Evolutionary conservation across 2,329 filamentous ascomycete species (phyloP), one percentile per base, ranked within the genome.

Genomic region (Tothia fuscella): DNA sequence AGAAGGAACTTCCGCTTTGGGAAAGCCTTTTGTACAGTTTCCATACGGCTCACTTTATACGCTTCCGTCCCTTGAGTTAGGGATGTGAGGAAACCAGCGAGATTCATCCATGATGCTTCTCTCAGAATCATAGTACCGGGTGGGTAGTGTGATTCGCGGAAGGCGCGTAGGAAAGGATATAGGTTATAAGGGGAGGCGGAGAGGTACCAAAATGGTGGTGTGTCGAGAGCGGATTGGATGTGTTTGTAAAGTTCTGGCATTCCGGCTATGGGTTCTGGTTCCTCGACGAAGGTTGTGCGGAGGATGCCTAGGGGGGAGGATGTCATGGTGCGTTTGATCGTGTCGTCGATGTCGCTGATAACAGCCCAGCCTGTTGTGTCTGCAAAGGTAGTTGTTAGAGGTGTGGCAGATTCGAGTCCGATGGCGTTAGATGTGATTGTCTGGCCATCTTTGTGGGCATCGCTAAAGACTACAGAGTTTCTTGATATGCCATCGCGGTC

Each of bases 101-200:
- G 65, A 38, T 85, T 88, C 72, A 85, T 80, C 83, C 84, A 93
- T 42, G 78, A 84, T 6, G 81, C 78, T 53, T 95, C 86, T 29
- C 89, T 80, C 5, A 96, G 72, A 26, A 95, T 76, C 47, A 95
- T 71, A 19, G 85, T 85, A 9, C 89, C 89, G 3, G 71, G 72
- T 0, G 82, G 83, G 55, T 80, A 96, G 59, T 82, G 64, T 2
- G 68, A 57, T 41, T 78, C 64, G 26, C 86, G 70, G 62, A 96
- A 96, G 1, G 70, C 59, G 43, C 73, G 78, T 19, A 96, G 71
- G 61, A 95, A 91, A 0, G 84, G 82, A 55, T 95, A 95, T 7
- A 96, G 73, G 52, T 93, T 94, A 66, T 95, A 95, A 0, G 89
- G 89, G 0, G 87, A 93, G 0, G 89, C 88, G 0, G 85, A 93